phyloP scores from a whole-genome alignment of 176 grass and related monocot species.

The Aegilops sharonensis region DNA sequence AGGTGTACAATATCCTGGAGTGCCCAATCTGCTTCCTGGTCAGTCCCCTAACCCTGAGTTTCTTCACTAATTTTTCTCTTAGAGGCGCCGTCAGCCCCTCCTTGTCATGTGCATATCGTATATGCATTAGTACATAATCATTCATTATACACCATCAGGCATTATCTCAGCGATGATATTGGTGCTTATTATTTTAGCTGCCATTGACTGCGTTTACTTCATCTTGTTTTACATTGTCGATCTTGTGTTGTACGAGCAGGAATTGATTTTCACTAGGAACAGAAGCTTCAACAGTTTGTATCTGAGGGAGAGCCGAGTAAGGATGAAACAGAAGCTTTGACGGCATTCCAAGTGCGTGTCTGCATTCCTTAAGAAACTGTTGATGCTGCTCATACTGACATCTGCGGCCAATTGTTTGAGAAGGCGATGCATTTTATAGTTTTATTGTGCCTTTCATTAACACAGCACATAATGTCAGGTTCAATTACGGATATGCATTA shows the following conservation, averaged over 20 bases:
- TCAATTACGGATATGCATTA: neutral
- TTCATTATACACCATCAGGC: neutral
- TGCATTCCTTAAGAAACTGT: conserved; percentile 8
- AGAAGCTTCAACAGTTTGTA: conserved; percentile 94
- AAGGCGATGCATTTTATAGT: too few relatives aligned
- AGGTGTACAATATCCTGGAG: too few relatives aligned
- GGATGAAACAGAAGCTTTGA: conserved; percentile 74
- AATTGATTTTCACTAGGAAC: conserved; percentile 21
- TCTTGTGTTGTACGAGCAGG: neutral
- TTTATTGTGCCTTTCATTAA: conserved; percentile 13
- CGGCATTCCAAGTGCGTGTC: conserved; percentile 77
- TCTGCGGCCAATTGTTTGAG: conserved; percentile 71
- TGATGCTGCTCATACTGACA: conserved; percentile 69
- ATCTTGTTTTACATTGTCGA: neutral
- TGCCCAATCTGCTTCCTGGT: too few relatives aligned
- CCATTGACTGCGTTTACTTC: conserved; percentile 17
- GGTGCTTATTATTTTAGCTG: neutral
- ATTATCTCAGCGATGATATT: neutral
- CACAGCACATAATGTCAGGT: conserved; percentile 12
- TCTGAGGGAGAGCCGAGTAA: conserved; percentile 71
- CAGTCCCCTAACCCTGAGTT: too few relatives aligned
- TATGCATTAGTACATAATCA: too few relatives aligned
- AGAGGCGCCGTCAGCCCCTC: too few relatives aligned
- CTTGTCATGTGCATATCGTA: too few relatives aligned
- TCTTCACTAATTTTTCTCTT: too few relatives aligned